These are phyloP conservation scores for Penicillium canariense DNA, from an alignment of 495 filamentous ascomycete species.

Conservation along the genomic window DNA sequence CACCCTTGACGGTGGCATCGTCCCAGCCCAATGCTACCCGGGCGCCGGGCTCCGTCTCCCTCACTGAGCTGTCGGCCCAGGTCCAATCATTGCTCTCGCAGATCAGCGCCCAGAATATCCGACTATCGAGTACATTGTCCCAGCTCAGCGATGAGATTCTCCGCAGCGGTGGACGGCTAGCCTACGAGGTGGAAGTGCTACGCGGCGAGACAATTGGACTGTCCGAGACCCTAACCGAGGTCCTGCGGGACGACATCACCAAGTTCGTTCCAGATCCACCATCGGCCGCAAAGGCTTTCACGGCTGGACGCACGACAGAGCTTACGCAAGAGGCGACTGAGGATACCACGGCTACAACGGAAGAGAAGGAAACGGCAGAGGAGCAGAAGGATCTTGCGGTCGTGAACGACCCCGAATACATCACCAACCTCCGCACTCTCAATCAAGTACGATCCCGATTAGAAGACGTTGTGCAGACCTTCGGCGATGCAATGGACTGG, in stretches of 20 bases:
- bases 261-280: conserved; percentile 62
- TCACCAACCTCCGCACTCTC: conserved; percentile 76
- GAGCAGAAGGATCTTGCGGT: background rate
- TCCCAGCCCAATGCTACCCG: conserved; percentile 41
- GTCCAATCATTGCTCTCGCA: conserved; percentile 82
- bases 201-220: conserved; percentile 79
- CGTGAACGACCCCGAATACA: conserved; percentile 61
- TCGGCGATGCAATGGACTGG: conserved; percentile 93
- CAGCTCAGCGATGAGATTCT: conserved; percentile 93
- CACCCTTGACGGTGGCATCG: conserved; percentile 48
- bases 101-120: conserved; percentile 80
- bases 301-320: conserved; percentile 7
- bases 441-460: conserved; percentile 76
- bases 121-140: conserved; percentile 79
- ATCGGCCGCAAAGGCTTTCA: background rate
- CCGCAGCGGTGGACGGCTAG: conserved; percentile 76
- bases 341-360: conserved; percentile 12
- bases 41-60: conserved; percentile 52
- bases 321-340: conserved; percentile 5
- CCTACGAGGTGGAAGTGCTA: conserved; percentile 92
- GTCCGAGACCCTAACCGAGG: conserved; percentile 72
- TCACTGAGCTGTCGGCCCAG: conserved; percentile 75
- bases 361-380: conserved; percentile 6
- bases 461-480: conserved; percentile 81
- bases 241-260: conserved; percentile 63